A percentile compares a stretch with the other conserved stretches of the same genome.
These are phyloP conservation scores for Apiotrichum siamense DNA, from an alignment of 1,284 basidiomycete species.

Conservation along the genomic window DNA sequence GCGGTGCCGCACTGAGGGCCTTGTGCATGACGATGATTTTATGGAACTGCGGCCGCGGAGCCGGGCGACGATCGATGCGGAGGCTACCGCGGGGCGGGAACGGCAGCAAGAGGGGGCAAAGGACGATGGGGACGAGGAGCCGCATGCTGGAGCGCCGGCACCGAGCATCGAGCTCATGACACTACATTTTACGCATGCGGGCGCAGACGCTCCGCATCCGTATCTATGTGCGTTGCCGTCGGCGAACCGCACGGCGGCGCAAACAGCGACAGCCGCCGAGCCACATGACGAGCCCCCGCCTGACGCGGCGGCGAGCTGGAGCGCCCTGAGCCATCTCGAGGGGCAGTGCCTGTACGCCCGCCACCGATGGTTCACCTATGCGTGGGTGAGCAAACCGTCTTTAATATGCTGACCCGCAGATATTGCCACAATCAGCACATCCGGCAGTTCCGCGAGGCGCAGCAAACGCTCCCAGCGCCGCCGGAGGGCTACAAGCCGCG, in stretches of 20 bases:
- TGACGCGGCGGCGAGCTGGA: conserved; percentile 39
- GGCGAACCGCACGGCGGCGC: conserved; percentile 25
- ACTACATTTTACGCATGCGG: conserved; percentile 26
- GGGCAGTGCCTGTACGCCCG: conserved; percentile 48
- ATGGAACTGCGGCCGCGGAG: conserved; percentile 56
- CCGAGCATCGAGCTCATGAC: conserved; percentile 23
- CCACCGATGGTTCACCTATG: conserved; percentile 84
- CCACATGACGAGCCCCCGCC: conserved; percentile 33
- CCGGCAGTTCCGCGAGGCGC: conserved; percentile 72
- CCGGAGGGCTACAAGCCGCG: conserved; percentile 53
- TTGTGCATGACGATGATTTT: conserved; percentile 67
- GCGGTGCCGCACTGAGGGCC: conserved; percentile 61
- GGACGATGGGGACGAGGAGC: neutral
- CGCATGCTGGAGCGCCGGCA: neutral
- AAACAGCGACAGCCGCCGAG: conserved; percentile 18
- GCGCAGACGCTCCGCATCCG: conserved; percentile 9
- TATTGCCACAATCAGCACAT: conserved; percentile 88
- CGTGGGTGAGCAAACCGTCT: conserved; percentile 39
- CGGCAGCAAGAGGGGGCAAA: neutral
- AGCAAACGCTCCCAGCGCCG: neutral
- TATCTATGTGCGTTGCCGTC: conserved; percentile 45
- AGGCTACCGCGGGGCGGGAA: neutral
- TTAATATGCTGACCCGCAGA: conserved; percentile 15
- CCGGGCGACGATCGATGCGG: conserved; percentile 53
- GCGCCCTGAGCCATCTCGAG: conserved; percentile 48